A percentile compares a stretch with the other conserved stretches of the same genome.
phyloP scores from a whole-genome alignment of 164 flowering plant genomes.

The Magnolia changhungtana region DNA sequence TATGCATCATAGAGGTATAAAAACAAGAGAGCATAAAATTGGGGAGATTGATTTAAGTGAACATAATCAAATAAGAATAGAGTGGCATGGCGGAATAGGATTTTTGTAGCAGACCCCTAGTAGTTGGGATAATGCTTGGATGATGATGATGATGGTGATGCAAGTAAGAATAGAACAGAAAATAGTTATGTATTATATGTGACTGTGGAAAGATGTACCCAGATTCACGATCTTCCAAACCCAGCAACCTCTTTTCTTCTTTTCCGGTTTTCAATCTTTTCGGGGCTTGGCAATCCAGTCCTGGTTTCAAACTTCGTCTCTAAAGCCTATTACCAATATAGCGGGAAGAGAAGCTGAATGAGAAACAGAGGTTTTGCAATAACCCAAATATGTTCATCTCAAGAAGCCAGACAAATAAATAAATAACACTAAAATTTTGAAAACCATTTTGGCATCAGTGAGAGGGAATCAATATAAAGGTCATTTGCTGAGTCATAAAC shows the following conservation, averaged over 20 bases:
- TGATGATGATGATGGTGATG: neutral
- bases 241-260: constrained; percentile 54
- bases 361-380: neutral
- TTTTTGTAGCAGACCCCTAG: too few species aligned
- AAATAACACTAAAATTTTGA: neutral
- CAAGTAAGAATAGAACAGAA: neutral
- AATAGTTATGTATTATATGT: neutral
- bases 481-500: neutral
- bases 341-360: neutral
- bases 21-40: neutral
- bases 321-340: constrained; percentile 51
- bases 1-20: neutral
- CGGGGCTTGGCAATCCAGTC: constrained; percentile 83
- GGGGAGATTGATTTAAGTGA: neutral
- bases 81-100: too few species aligned
- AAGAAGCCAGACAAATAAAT: neutral
- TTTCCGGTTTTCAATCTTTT: constrained; percentile 49
- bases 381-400: neutral
- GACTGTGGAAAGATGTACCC: constrained; percentile 7
- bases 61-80: neutral
- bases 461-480: neutral
- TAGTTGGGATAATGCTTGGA: too few species aligned
- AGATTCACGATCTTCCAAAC: constrained; percentile 54
- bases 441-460: neutral
- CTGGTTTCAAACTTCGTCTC: constrained; percentile 75